Evolutionary conservation across 177 flowering plant species (phyloP).

Genomic region (Vitis hybrid): DNA sequence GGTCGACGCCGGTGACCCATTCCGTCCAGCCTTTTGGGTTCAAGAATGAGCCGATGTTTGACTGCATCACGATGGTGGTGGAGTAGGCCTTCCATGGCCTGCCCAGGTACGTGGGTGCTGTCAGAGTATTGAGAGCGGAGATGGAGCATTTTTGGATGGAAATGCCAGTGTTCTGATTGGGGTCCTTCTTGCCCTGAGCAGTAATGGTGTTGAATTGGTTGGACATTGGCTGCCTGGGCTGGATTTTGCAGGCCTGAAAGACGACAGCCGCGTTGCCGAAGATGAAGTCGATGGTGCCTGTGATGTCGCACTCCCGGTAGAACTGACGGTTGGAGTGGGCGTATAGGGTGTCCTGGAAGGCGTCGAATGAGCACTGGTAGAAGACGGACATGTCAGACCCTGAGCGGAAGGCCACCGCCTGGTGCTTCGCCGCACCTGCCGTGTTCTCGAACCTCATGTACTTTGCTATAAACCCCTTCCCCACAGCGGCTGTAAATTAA

Average conservation of each 20-base stretch:
- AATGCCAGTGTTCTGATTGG: slow-evolving; percentile 57
- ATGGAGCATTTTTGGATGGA: slow-evolving; percentile 47
- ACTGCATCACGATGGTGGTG: slow-evolving; percentile 59
- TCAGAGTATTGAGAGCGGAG: slow-evolving; percentile 12
- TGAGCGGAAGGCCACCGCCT: slow-evolving; percentile 62
- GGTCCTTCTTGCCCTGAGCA: slow-evolving; percentile 65
- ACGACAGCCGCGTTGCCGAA: slow-evolving; percentile 68
- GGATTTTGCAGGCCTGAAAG: slow-evolving; percentile 55
- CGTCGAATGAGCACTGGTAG: slow-evolving; percentile 52
- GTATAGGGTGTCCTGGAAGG: slow-evolving; percentile 66
- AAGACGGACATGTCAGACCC: slow-evolving; percentile 47
- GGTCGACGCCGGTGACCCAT: slow-evolving; percentile 29
- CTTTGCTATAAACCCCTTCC: slow-evolving; percentile 58
- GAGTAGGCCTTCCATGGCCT: slow-evolving; percentile 68
- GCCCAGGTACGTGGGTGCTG: slow-evolving; percentile 47
- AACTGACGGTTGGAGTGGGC: slow-evolving; percentile 60
- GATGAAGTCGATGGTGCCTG: slow-evolving; percentile 74
- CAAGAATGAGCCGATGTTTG: slow-evolving; percentile 38
- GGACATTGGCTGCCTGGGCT: slow-evolving; percentile 35
- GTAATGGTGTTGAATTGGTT: slow-evolving; percentile 51
- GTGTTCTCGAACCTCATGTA: slow-evolving; percentile 57
- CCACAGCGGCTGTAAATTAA: slow-evolving; percentile 39
- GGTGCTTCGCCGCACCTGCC: slow-evolving; percentile 56
- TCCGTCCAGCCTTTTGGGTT: slow-evolving; percentile 30
- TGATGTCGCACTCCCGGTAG: slow-evolving; percentile 58